These are phyloP conservation scores for Coemansia sp. DNA, from an alignment of 192 early-diverging fungal genomes.

Conservation along the genomic window DNA sequence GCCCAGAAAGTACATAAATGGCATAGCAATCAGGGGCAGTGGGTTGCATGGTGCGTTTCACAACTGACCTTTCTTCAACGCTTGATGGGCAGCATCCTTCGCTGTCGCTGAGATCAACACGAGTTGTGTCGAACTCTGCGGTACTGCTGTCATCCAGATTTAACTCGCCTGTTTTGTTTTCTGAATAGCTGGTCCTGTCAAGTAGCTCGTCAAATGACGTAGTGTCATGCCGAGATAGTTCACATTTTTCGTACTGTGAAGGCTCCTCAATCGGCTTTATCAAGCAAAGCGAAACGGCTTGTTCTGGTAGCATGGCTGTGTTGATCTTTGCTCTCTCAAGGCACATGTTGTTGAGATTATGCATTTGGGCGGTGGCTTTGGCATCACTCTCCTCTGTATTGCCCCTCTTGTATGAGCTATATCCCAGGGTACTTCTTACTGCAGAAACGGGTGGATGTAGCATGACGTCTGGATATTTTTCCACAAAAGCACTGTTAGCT, in stretches of 20 bases:
- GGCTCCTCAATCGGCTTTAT: background rate
- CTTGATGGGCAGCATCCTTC: background rate
- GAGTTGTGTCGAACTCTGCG: slow-evolving; percentile 27
- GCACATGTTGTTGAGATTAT: background rate
- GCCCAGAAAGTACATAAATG: background rate
- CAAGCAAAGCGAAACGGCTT: background rate
- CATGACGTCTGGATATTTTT: background rate
- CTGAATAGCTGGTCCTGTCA: background rate
- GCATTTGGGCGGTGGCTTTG: too few relatives aligned
- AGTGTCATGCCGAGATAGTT: background rate
- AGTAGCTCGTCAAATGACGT: background rate
- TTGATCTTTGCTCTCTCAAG: background rate
- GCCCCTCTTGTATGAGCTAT: background rate
- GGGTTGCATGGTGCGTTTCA: background rate
- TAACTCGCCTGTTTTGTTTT: background rate
- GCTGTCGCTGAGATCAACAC: slow-evolving; percentile 18
- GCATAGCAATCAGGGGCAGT: background rate
- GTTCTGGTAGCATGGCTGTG: background rate
- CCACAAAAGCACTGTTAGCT: background rate
- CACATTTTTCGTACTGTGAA: too few relatives aligned
- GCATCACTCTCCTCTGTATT: background rate
- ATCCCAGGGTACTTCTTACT: background rate
- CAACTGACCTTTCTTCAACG: background rate
- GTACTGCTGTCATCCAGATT: slow-evolving; percentile 2
- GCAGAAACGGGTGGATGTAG: background rate